phyloP scores from a whole-genome alignment of 371 early-diverging fungal genomes.

The Smittium culicis region DNA sequence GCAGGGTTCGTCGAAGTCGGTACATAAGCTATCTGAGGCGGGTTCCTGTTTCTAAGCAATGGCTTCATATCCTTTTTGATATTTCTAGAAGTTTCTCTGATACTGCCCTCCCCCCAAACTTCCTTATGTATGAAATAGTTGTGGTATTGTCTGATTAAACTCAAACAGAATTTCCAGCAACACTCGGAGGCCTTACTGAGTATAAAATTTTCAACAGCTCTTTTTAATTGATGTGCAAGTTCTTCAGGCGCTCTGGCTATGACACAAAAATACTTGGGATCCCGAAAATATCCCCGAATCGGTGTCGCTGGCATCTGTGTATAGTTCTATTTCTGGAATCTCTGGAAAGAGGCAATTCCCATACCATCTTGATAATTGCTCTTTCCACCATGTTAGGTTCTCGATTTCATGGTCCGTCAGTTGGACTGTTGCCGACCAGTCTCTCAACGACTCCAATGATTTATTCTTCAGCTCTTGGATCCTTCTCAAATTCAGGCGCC shows the following conservation, averaged over 20 bases:
- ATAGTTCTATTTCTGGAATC: neutral
- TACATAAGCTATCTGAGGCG: neutral
- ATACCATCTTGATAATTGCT: neutral
- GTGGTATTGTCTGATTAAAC: constrained; percentile 1
- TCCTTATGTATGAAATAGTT: neutral
- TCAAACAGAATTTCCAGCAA: neutral
- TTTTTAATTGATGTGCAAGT: neutral
- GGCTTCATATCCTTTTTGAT: neutral
- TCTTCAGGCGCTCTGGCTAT: neutral
- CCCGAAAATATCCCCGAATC: neutral
- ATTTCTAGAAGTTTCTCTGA: neutral
- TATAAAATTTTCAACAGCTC: neutral
- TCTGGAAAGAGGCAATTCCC: neutral
- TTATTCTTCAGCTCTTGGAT: neutral
- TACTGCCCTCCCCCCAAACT: neutral
- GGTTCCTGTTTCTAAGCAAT: neutral
- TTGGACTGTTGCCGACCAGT: neutral
- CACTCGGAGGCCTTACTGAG: neutral
- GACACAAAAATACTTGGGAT: neutral
- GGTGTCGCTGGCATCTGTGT: neutral
- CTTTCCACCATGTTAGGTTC: neutral
- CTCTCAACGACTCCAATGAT: neutral
- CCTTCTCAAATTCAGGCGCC: neutral
- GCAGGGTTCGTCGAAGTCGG: neutral
- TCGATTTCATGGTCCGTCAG: neutral